Evolutionary conservation across 441 rosid genomes (phyloP).

Genomic region (Geranium incanum): DNA sequence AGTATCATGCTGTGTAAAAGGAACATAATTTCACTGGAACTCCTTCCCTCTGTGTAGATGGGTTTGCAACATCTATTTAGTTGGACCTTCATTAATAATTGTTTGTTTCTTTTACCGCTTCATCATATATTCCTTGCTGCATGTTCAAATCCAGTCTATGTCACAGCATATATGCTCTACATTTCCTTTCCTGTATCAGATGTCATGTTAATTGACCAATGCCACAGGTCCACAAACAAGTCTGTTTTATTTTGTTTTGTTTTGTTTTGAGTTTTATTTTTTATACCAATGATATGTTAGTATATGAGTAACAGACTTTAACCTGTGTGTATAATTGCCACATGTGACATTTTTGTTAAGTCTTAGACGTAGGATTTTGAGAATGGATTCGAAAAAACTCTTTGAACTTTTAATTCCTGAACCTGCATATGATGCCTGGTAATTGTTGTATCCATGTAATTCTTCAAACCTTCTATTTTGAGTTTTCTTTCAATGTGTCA

Average conservation of each 20-base stretch:
- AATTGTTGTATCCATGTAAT: background rate
- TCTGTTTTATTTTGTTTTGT: background rate
- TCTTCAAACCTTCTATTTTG: background rate
- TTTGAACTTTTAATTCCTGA: background rate
- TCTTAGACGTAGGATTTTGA: conserved; percentile 1
- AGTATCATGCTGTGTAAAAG: background rate
- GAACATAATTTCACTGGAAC: background rate
- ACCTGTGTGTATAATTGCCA: background rate
- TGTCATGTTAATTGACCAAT: background rate
- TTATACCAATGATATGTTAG: background rate
- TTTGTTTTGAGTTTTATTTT: background rate
- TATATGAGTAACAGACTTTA: background rate
- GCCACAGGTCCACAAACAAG: background rate
- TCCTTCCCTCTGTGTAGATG: background rate
- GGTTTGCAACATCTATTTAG: background rate
- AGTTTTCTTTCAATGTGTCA: background rate
- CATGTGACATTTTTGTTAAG: background rate
- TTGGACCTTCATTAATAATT: background rate
- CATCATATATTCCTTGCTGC: background rate
- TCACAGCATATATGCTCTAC: background rate
- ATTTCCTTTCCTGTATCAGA: background rate
- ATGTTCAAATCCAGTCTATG: background rate
- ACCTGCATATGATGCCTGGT: background rate
- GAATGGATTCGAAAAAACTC: background rate
- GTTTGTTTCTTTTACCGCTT: background rate